Base-by-base conservation (phyloP, 106 monocot genomes). In the Iris macrosiphon region DNA sequence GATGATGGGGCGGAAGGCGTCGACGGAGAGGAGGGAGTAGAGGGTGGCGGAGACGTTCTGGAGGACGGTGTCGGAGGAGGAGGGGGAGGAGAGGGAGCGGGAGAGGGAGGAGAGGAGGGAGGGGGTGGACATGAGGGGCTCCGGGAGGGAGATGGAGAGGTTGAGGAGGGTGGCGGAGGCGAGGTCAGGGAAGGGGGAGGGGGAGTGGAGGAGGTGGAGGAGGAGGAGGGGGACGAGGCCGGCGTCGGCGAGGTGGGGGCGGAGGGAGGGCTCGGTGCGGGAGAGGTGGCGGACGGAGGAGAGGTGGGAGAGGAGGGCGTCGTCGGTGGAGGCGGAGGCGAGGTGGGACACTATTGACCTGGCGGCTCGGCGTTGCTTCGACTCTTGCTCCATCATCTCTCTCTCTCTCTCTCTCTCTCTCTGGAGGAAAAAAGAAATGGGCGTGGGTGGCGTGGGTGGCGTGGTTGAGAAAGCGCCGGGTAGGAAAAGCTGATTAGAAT, bases 141-240 rank as follows among this genome's bases (percentile, higher is more conserved):
- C 86, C 9, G 70, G 75, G 30, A 52, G 33, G 40, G 76, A 74
- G 64, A 87, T 79, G 24, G 83, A 87, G 34, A 92, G 23, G 71
- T 92, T 92, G 46, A 86, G 82, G 12, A 92, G 76, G 3, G 79
- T 72, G 2, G 92, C 92, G 19, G 68, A 61, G 30, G 87, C 85
- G 65, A 79, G 65, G 59, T 75, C 75, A 6, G 45, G 68, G 50
- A 54, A 54, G 1, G 16, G 13, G 6, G 60, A 12, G 29, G n/a
- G 13, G 27, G 45, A 51, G 53, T 21, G 11, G 39, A 70, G 41
- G 23, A 79, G 63, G 64, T 66, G 73, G 40, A 24, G 45, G 16
- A 59, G 31, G 41, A 92, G 83, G 34, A 74, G 62, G n/a, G 86
- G 83, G 45, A 83, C 40, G 3, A 67, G 72, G 61, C 86, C 82